A percentile compares a stretch with the other conserved stretches of the same genome.
Evolutionary conservation across 306 rosid species (phyloP).

Genomic region (Malus sieversii): DNA sequence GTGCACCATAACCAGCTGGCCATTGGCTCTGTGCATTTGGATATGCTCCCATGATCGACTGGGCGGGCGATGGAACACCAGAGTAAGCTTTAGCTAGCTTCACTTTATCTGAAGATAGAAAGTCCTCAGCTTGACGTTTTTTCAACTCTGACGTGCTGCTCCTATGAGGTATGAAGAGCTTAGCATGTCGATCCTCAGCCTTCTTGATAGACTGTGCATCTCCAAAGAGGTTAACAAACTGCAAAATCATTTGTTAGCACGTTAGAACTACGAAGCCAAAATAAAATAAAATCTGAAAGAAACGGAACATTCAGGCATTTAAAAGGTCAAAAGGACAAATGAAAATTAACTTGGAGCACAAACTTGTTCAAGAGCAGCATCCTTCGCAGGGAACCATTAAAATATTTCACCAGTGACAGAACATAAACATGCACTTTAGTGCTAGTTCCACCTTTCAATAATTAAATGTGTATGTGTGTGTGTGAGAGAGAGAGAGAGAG

Average conservation of each 20-base stretch:
- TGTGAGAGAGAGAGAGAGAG: background rate
- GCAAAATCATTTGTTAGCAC: slow-evolving; percentile 23
- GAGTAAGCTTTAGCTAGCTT: slow-evolving; percentile 68
- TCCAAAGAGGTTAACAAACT: slow-evolving; percentile 93
- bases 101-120: slow-evolving; percentile 73
- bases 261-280: slow-evolving; percentile 7
- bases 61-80: slow-evolving; percentile 69
- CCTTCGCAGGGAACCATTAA: background rate
- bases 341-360: background rate
- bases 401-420: background rate
- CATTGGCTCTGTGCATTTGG: slow-evolving; percentile 80
- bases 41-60: slow-evolving; percentile 70
- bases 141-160: slow-evolving; percentile 80
- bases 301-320: background rate
- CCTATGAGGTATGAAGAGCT: slow-evolving; percentile 73
- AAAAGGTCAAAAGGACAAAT: background rate
- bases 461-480: background rate
- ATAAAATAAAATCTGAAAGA: background rate
- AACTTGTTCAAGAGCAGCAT: background rate
- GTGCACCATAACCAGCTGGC: slow-evolving; percentile 70
- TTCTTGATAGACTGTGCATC: slow-evolving; percentile 80
- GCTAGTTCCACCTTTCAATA: background rate
- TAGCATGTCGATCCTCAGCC: slow-evolving; percentile 91
- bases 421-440: background rate
- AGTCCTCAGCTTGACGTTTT: slow-evolving; percentile 95